Evolutionary conservation across 768 basidiomycete species (phyloP).

Genomic region (Coprinellus micaceus): DNA sequence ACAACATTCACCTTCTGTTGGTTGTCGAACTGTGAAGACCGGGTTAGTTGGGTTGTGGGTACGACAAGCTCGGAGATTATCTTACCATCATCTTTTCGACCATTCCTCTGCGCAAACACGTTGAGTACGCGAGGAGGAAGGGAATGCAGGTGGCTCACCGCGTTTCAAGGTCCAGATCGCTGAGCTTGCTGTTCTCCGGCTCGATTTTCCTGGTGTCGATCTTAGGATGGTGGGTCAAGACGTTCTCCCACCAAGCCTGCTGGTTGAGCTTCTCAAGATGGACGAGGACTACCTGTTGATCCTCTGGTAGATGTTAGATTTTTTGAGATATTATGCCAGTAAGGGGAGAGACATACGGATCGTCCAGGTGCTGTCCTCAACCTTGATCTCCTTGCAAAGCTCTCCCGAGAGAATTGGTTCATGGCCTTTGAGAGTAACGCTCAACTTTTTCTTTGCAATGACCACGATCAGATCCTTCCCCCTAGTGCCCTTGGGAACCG

Average conservation of each 20-base stretch:
- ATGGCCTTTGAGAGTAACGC: slow-evolving; percentile 79
- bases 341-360: slow-evolving; percentile 57
- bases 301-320: slow-evolving; percentile 48
- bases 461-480: slow-evolving; percentile 69
- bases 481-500: slow-evolving; percentile 85
- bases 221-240: slow-evolving; percentile 92
- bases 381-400: slow-evolving; percentile 88
- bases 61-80: slow-evolving; percentile 8
- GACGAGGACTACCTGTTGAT: slow-evolving; percentile 65
- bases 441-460: slow-evolving; percentile 80
- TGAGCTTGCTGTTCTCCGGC: slow-evolving; percentile 91
- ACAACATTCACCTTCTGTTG: slow-evolving; percentile 64
- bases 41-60: slow-evolving; percentile 3
- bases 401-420: slow-evolving; percentile 87
- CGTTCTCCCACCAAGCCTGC: slow-evolving; percentile 97
- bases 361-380: slow-evolving; percentile 98
- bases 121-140: neutral
- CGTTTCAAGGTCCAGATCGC: slow-evolving; percentile 94
- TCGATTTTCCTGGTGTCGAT: slow-evolving; percentile 95
- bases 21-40: slow-evolving; percentile 59
- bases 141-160: slow-evolving; percentile 44
- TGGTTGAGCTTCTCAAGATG: slow-evolving; percentile 86
- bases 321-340: neutral
- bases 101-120: slow-evolving; percentile 66
- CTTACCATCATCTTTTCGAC: slow-evolving; percentile 99